Conservation (phyloP, 768 basidiomycete species). For the Asterophora lycoperdoides region DNA sequence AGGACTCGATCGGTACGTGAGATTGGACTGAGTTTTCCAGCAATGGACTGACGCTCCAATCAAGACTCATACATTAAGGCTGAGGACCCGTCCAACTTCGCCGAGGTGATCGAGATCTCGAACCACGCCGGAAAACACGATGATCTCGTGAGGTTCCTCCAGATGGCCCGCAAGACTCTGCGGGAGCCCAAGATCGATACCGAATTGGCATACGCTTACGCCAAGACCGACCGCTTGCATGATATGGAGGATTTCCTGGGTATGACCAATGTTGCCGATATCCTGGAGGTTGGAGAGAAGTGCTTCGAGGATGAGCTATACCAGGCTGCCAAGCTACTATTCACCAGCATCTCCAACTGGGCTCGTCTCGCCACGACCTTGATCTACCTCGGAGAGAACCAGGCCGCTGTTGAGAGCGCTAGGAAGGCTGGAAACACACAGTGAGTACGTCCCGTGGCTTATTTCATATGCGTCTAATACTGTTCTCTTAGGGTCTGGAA, state of each 20-base stretch:
- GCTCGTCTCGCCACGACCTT: slow-evolving; percentile 96
- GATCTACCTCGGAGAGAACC: slow-evolving; percentile 97
- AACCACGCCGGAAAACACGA: slow-evolving; percentile 88
- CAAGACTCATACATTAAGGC: slow-evolving; percentile 97
- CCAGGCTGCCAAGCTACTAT: slow-evolving; percentile 93
- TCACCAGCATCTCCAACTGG: slow-evolving; percentile 98
- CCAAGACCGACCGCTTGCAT: slow-evolving; percentile 94
- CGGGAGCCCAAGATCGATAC: slow-evolving; percentile 98
- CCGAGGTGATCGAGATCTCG: slow-evolving; percentile 94
- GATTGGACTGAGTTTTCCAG: neutral
- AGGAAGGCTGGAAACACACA: slow-evolving; percentile 99
- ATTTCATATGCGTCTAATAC: slow-evolving; percentile 7
- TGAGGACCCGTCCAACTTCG: slow-evolving; percentile 89
- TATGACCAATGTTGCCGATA: slow-evolving; percentile 98
- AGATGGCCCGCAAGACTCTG: slow-evolving; percentile 97
- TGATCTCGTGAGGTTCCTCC: slow-evolving; percentile 93
- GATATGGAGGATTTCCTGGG: slow-evolving; percentile 99
- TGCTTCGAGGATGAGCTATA: slow-evolving; percentile 98
- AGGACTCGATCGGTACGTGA: slow-evolving; percentile 86
- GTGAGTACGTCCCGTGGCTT: slow-evolving; percentile 39
- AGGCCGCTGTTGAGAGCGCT: slow-evolving; percentile 98
- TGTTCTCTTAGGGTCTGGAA: slow-evolving; percentile 83
- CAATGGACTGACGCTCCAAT: slow-evolving; percentile 5
- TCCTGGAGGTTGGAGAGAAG: slow-evolving; percentile 97
- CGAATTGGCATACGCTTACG: slow-evolving; percentile 96